Evolutionary conservation across 1,284 basidiomycete species (phyloP), one percentile per base, ranked within the genome.

Genomic region (Microbotryum saponariae): DNA sequence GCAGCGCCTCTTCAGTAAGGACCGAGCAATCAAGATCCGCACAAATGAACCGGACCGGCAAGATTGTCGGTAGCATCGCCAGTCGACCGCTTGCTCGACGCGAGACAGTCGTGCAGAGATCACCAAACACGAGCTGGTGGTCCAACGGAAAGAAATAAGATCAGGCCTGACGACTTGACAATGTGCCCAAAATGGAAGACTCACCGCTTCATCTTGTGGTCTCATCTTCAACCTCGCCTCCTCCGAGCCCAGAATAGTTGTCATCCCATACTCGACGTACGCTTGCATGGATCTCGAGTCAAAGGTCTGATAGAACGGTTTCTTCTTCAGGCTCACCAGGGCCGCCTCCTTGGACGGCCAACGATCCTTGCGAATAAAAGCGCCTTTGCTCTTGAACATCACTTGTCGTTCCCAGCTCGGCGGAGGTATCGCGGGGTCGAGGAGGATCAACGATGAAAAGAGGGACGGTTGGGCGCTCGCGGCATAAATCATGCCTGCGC

Each of bases 221-320:
- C 58, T 54, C 3, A 50, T 44, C 46, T 66, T 66, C 44, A 68
- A 54, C 6, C 54, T 49, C 1, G 64, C 67, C 1, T 48, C 54
- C 0, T 60, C 61, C 0, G 37, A 18, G 2, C 52, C 51, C 0
- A 18, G 7, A 0, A 45, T 16, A 8, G 58, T 59, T 33, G 56
- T 60, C 48, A 68, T n/a, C 4, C 67, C 67, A 16, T 58, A 53
- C 23, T 54, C 25, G 44, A 91, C 76, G 73, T 91, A 92, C 6
- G 80, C 66, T 16, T 81, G 76, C 42, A 94, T 80, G 4, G 84
- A 84, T 0, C 78, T 80, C 0, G 82, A 81, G 71, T 91, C 79
- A 89, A 89, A 92, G 1, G 78, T 76, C 7, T 74, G 69, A 74
- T 90, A 93, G 79, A 90, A 92, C 0, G 84, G 80, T 62, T 74